phyloP scores from a whole-genome alignment of 2,329 filamentous ascomycete genomes.

The Trichoderma polysporum region DNA sequence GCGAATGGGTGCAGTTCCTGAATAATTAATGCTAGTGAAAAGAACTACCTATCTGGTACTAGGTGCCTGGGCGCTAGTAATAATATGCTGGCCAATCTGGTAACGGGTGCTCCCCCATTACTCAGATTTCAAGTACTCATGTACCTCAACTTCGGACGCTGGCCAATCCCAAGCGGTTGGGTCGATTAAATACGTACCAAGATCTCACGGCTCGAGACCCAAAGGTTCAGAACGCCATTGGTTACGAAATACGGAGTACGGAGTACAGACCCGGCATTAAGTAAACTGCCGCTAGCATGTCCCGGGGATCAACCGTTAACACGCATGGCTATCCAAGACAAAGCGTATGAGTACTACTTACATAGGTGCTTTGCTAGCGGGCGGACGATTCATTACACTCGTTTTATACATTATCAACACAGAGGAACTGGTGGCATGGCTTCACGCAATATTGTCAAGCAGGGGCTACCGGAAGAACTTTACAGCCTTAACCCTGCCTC shows the following conservation, averaged over 20 bases:
- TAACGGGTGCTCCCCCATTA: not conserved
- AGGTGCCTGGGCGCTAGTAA: not conserved
- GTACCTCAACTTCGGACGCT: not conserved
- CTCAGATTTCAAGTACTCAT: slow-evolving; percentile 20
- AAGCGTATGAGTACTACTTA: too few relatives aligned
- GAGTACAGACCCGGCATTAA: too few relatives aligned
- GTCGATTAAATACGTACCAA: not conserved
- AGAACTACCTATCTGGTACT: slow-evolving; percentile 13
- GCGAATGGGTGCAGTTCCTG: slow-evolving; percentile 13
- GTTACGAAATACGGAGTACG: too few relatives aligned
- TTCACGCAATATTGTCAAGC: too few relatives aligned
- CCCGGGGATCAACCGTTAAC: not conserved
- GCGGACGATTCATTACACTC: too few relatives aligned
- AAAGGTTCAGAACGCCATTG: too few relatives aligned
- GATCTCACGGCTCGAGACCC: not conserved
- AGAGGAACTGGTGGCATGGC: too few relatives aligned
- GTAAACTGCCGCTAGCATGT: not conserved
- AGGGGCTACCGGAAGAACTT: too few relatives aligned
- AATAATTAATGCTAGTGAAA: slow-evolving; percentile 17
- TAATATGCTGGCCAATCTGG: not conserved
- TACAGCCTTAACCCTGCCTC: not conserved
- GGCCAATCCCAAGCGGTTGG: not conserved
- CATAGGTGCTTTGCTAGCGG: too few relatives aligned
- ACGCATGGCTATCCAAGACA: too few relatives aligned
- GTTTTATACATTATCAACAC: too few relatives aligned